Evolutionary conservation across 75 land plant species (phyloP).

Genomic region (Cunninghamia lanceolata): DNA sequence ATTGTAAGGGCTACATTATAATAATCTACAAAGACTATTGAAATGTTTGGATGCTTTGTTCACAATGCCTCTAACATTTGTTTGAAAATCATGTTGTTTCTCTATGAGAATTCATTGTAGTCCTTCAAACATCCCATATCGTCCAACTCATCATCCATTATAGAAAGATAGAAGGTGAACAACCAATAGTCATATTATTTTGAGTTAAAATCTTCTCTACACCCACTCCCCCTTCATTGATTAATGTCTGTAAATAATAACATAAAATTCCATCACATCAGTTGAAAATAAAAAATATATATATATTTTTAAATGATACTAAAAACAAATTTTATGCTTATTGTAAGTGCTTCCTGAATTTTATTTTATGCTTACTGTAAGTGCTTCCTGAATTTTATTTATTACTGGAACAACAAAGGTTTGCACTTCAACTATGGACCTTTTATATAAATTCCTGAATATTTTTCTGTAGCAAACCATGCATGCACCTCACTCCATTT

Average conservation of each 20-base stretch:
- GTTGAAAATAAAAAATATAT: no score
- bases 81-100: background rate
- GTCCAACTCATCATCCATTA: background rate
- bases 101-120: background rate
- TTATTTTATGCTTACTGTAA: background rate
- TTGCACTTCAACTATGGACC: constrained; percentile 20
- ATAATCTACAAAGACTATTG: no score
- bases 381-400: constrained; percentile 15
- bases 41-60: no score
- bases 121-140: background rate
- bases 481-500: no score
- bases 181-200: constrained; percentile 7
- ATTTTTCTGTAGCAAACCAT: no score
- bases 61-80: background rate
- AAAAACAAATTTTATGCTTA: background rate
- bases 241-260: background rate
- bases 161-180: background rate
- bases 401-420: constrained; percentile 21
- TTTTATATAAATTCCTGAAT: no score
- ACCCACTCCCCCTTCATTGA: background rate
- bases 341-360: no score
- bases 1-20: no score
- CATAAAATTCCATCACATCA: no score
- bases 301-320: no score
- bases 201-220: background rate